Evolutionary conservation across 352 stramenopile species (phyloP).

Genomic region (Phytopythium delawarense): DNA sequence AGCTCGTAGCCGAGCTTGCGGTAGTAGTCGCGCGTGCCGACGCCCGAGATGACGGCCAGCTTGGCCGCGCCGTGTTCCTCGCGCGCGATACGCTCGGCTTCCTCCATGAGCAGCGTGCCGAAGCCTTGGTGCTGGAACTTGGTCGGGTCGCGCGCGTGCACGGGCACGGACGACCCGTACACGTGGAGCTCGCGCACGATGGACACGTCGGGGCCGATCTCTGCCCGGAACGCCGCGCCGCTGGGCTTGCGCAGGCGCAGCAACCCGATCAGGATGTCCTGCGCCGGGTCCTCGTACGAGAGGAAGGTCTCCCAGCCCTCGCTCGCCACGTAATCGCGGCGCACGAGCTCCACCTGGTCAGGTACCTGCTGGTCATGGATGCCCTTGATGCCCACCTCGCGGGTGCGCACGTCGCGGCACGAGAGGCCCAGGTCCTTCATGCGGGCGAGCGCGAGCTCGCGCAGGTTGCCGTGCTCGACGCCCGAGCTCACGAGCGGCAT

Average conservation of each 20-base stretch:
- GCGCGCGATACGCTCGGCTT: slow-evolving; percentile 94
- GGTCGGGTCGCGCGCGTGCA: slow-evolving; percentile 92
- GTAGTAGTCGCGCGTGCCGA: slow-evolving; percentile 97
- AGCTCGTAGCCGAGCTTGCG: slow-evolving; percentile 96
- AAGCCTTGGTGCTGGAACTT: slow-evolving; percentile 97
- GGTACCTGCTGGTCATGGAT: slow-evolving; percentile 93
- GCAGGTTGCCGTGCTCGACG: slow-evolving; percentile 95
- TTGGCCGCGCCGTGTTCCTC: slow-evolving; percentile 95
- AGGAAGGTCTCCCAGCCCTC: slow-evolving; percentile 97
- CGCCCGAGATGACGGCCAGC: slow-evolving; percentile 95
- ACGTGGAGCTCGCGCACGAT: slow-evolving; percentile 94
- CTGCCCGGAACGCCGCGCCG: slow-evolving; percentile 76
- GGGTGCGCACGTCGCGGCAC: slow-evolving; percentile 94
- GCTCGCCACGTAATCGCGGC: slow-evolving; percentile 95
- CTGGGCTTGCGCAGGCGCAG: slow-evolving; percentile 90
- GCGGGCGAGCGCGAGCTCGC: slow-evolving; percentile 89
- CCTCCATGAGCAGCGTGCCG: slow-evolving; percentile 96
- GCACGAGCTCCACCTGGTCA: slow-evolving; percentile 96
- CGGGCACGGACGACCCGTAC: slow-evolving; percentile 95
- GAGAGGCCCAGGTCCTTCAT: slow-evolving; percentile 92
- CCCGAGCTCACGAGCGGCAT: slow-evolving; percentile 97
- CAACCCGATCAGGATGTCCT: slow-evolving; percentile 96
- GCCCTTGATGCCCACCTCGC: slow-evolving; percentile 96
- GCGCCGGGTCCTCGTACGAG: slow-evolving; percentile 93
- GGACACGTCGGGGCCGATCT: slow-evolving; percentile 57